Evolutionary conservation across 495 filamentous ascomycete genomes (phyloP).

Genomic region (Tuber aestivum): DNA sequence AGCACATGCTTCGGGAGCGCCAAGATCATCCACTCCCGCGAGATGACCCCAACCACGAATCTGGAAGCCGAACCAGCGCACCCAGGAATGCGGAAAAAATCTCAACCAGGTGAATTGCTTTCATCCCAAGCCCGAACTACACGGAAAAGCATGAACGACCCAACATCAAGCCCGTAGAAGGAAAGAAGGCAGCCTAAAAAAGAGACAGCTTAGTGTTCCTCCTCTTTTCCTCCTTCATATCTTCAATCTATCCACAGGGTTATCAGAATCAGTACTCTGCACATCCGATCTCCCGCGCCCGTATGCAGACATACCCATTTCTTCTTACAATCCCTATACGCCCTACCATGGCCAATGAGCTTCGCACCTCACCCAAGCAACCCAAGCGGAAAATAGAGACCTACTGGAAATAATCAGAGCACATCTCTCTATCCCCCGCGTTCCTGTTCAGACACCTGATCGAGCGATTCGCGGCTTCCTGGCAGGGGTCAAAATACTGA

Average conservation of each 20-base stretch:
- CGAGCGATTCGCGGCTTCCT: constrained; percentile 82
- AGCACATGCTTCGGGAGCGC: background rate
- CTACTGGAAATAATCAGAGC: constrained; percentile 89
- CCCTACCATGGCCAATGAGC: constrained; percentile 49
- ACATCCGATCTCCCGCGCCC: background rate
- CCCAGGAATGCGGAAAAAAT: background rate
- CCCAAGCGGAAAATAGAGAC: constrained; percentile 36
- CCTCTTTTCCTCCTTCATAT: constrained; percentile 50
- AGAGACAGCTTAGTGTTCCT: constrained; percentile 42
- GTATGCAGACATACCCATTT: constrained; percentile 63
- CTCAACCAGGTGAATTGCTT: background rate
- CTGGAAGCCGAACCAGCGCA: background rate
- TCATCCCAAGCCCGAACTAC: background rate
- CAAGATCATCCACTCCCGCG: background rate
- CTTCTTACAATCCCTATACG: constrained; percentile 91
- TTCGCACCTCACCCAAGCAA: constrained; percentile 1
- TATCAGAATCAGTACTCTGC: constrained; percentile 24
- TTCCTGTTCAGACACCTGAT: constrained; percentile 83
- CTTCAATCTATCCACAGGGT: constrained; percentile 46
- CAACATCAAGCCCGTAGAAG: background rate
- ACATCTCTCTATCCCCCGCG: constrained; percentile 75
- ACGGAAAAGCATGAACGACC: background rate
- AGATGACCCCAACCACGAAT: background rate
- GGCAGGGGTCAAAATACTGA: constrained; percentile 89
- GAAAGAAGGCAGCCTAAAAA: background rate